A percentile compares a stretch with the other conserved stretches of the same genome.
Evolutionary conservation across 169 alveolate species (phyloP).

Genomic region (Babesia gibsoni): DNA sequence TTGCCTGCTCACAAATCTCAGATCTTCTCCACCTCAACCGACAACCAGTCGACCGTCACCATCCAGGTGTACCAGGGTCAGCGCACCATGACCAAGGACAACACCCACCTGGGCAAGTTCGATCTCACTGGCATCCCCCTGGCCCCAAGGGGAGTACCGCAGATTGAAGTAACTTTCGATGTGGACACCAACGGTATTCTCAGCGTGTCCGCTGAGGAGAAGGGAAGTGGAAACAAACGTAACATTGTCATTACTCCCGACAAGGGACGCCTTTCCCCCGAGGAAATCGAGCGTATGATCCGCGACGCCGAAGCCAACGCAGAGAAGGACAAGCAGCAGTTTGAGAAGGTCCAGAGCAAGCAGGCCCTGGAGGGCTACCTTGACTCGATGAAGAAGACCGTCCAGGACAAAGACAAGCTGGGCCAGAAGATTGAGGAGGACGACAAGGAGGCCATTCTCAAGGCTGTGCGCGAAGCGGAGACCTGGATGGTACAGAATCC

Average conservation of each 20-base stretch:
- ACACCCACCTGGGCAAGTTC: slow-evolving; percentile 91
- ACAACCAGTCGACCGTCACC: slow-evolving; percentile 92
- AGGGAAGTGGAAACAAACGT: slow-evolving; percentile 91
- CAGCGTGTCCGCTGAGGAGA: slow-evolving; percentile 93
- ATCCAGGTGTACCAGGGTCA: slow-evolving; percentile 97
- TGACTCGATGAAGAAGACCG: slow-evolving; percentile 90
- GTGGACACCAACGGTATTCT: slow-evolving; percentile 96
- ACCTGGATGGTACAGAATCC: slow-evolving; percentile 90
- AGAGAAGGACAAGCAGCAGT: slow-evolving; percentile 90
- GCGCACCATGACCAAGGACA: slow-evolving; percentile 95
- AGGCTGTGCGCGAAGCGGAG: slow-evolving; percentile 88
- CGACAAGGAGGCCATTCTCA: slow-evolving; percentile 86
- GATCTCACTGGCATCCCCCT: slow-evolving; percentile 94
- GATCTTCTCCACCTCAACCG: slow-evolving; percentile 95
- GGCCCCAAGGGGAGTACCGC: slow-evolving; percentile 95
- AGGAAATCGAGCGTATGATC: slow-evolving; percentile 93
- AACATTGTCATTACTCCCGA: slow-evolving; percentile 93
- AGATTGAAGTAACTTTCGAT: slow-evolving; percentile 95
- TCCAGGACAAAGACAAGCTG: slow-evolving; percentile 91
- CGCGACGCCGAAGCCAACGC: slow-evolving; percentile 94
- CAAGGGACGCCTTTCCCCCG: slow-evolving; percentile 94
- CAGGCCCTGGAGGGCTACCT: slow-evolving; percentile 90
- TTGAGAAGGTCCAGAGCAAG: slow-evolving; percentile 91
- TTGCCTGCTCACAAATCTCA: slow-evolving; percentile 97
- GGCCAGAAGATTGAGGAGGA: slow-evolving; percentile 88